Evolutionary conservation across 495 filamentous ascomycete species (phyloP), one percentile per base, ranked within the genome.

Genomic region (Lentithecium fluviatile): DNA sequence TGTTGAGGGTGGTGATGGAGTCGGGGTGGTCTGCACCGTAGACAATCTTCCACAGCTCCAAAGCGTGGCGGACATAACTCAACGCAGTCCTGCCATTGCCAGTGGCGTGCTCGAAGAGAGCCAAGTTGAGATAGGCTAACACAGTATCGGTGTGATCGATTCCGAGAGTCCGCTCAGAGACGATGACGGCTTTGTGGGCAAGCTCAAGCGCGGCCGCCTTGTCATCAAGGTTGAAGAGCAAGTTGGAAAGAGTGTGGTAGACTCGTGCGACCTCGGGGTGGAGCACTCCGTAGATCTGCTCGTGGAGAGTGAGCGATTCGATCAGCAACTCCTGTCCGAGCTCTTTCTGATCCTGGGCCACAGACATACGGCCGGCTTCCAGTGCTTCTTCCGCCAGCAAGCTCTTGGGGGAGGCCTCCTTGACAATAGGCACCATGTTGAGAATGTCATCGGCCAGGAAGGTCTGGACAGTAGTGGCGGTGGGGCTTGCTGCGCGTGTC

Each of bases 1-100:
- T 99, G 82, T 97, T 99, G 75, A 97, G 86, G 29, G 95, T 97
- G 12, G 95, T 99, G 76, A 97, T 96, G 15, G 90, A 94, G 74
- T 99, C 95, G 2, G 95, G 95, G 75, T 99, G 95, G 70, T 88
- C 87, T 12, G 85, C 75, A 43, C 95, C 95, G 70, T 96, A 97
- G 71, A 97, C 91, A 71, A 97, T 82, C 80, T 97, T 96, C 93
- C 91, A 97, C 56, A 97, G 79, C 65, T 94, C 87, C 69, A 99
- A 84, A 12, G 95, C 94, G 69, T 97, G 95, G 70, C 88, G 89
- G 62, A 96, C 84, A 73, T 95, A 96, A 1, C 80, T 78, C 48
- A 99, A 76, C 17, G 93, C 95, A 42, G 81, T 78, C 75, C 86
- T 85, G 64, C 91, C 95, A 70, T 96, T 92, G 53, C 90, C 89